Conservation (phyloP, 2,329 filamentous ascomycete genomes). For the Sphaerostilbella broomeana region DNA sequence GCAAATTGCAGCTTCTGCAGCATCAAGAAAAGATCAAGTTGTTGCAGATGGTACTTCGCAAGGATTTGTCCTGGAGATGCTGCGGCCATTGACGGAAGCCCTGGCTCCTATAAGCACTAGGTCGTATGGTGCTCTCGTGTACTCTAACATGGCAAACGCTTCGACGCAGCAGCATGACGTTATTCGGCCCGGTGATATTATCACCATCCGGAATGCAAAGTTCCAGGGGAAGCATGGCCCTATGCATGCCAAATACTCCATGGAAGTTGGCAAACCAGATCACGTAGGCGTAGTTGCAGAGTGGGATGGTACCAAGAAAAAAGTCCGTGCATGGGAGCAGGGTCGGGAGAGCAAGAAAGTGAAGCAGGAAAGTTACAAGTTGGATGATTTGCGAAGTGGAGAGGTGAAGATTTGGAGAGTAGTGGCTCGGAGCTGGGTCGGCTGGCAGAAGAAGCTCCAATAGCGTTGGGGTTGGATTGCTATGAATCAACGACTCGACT, state of each 20-base stretch:
- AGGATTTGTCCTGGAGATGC: conserved; percentile 69
- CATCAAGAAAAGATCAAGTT: conserved; percentile 67
- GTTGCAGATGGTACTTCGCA: conserved; percentile 81
- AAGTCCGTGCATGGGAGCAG: conserved; percentile 92
- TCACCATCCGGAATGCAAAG: conserved; percentile 84
- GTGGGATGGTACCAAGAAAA: conserved; percentile 98
- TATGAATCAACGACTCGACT: neutral
- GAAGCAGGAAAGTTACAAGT: conserved; percentile 86
- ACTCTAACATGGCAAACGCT: conserved; percentile 91
- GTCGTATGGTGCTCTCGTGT: conserved; percentile 85
- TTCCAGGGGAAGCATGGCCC: conserved; percentile 94
- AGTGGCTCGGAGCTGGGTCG: conserved; percentile 86
- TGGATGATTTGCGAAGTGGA: conserved; percentile 84
- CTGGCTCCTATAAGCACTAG: conserved; percentile 81
- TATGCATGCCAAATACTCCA: conserved; percentile 89
- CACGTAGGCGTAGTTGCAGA: conserved; percentile 90
- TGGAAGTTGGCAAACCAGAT: conserved; percentile 80
- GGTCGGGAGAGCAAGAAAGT: conserved; percentile 90
- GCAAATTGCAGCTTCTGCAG: conserved; percentile 65
- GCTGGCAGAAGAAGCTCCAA: conserved; percentile 63
- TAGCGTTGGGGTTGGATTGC: conserved; percentile 21
- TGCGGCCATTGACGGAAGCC: conserved; percentile 65
- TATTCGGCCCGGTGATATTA: conserved; percentile 86
- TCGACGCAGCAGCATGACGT: conserved; percentile 85
- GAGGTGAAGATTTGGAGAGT: conserved; percentile 97